Evolutionary conservation across 164 flowering plant genomes (phyloP), one percentile per base, ranked within the genome.

Genomic region (Akebia trifoliata): DNA sequence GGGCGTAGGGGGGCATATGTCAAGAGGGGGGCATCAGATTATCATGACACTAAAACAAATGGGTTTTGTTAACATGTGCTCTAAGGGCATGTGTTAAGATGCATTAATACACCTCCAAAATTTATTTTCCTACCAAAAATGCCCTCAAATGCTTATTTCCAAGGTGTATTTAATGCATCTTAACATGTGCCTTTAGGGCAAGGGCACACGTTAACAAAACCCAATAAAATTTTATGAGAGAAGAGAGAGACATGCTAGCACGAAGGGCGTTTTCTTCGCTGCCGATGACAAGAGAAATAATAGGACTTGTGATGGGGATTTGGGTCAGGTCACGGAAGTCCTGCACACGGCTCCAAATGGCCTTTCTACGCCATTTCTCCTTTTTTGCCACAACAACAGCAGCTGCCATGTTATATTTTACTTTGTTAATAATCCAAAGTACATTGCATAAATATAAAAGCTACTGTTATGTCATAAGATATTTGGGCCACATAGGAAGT

Each of bases 281-380:
- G 20, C 97, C 97, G 9, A 89, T 77, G 38, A 92, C 51, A 43
- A 92, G 77, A 50, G 94, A 89, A 54, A 87, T 82, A 30, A 89
- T 85, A 53, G 82, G 97, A 67, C 97, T 89, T 40, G 81, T 60
- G n/a, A 92, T 74, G n/a, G 71, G 78, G 21, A 88, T 72, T 60
- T 89, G 84, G 56, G 91, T 84, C 48, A 86, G 69, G 53, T 61
- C 55, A 29, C 58, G 79, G 39, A 92, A 92, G 3, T 92, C 96
- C 51, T 67, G 70, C 62, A 92, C 93, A 26, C 89, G 73, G 29
- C 76, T 71, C 93, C 87, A 83, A 22, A 89, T 62, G 35, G 74
- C 86, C 50, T 26, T 75, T 69, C 95, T 78, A 44, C 95, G 93
- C 98, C 98, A 89, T 29, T 60, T 70, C 74, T 87, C 98, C 60